Conservation (phyloP, 768 basidiomycete genomes). For the Phaeotremella fagi region DNA sequence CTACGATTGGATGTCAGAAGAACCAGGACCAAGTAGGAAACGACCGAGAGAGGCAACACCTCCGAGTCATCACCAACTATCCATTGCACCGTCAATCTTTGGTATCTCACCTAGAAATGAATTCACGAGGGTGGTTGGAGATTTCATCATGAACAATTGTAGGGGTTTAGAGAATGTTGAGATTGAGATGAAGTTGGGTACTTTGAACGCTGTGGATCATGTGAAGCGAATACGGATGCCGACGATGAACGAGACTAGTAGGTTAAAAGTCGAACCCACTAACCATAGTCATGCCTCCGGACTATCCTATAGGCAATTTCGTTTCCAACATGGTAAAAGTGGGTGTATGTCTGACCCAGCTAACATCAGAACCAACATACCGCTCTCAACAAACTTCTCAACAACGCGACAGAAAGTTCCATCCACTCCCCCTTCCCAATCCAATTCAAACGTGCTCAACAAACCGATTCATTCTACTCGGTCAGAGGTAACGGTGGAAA, state of each 20-base stretch:
- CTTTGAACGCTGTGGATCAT: constrained; percentile 19
- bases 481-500: constrained; percentile 52
- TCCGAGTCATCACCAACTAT: not conserved
- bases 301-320: constrained; percentile 64
- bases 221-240: constrained; percentile 25
- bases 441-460: constrained; percentile 68
- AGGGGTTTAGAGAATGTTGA: constrained; percentile 38
- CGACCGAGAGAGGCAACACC: constrained; percentile 10
- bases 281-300: constrained; percentile 62
- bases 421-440: constrained; percentile 58
- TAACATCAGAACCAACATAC: constrained; percentile 69
- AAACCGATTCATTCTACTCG: constrained; percentile 72
- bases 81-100: constrained; percentile 31
- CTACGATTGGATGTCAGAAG: constrained; percentile 4
- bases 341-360: constrained; percentile 42
- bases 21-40: constrained; percentile 25
- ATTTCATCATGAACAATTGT: constrained; percentile 37
- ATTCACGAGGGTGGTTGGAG: constrained; percentile 36
- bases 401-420: constrained; percentile 59
- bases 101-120: constrained; percentile 42
- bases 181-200: constrained; percentile 46
- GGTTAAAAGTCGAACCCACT: constrained; percentile 6
- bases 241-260: constrained; percentile 35
- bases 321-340: constrained; percentile 90
- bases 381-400: constrained; percentile 81